A percentile compares a stretch with the other conserved stretches of the same genome.
These are phyloP conservation scores for Tolypocladium cylindrosporum DNA, from an alignment of 2,329 filamentous ascomycete genomes.

Conservation along the genomic window DNA sequence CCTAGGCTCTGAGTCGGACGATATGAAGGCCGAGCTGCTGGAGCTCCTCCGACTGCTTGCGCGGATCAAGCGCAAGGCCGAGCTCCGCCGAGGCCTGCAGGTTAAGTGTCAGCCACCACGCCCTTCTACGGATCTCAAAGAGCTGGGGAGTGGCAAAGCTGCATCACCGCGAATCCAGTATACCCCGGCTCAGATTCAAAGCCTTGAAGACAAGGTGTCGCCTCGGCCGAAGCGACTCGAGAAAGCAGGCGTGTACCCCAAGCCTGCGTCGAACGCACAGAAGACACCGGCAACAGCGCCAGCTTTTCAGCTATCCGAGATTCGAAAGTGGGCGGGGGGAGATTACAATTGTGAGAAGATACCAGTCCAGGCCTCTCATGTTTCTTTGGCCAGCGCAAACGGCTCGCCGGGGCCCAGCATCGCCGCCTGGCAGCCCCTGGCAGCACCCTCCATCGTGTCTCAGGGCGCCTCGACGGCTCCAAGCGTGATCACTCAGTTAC, in stretches of 20 bases:
- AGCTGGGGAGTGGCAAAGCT: neutral
- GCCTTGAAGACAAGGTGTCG: neutral
- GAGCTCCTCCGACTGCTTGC: slow-evolving; percentile 11
- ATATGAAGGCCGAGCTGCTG: slow-evolving; percentile 11
- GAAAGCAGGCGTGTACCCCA: neutral
- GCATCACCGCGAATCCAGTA: neutral
- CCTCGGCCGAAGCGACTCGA: neutral
- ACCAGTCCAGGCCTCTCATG: neutral
- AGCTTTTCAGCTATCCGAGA: neutral
- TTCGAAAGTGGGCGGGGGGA: neutral
- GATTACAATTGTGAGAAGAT: neutral
- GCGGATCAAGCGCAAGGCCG: slow-evolving; percentile 11
- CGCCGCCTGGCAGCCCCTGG: neutral
- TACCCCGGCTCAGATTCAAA: neutral
- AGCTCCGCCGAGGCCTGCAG: neutral
- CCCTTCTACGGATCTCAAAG: slow-evolving; percentile 4
- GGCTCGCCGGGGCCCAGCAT: neutral
- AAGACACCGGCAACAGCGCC: neutral
- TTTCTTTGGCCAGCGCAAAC: neutral
- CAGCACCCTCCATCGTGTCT: neutral
- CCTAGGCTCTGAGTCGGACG: slow-evolving; percentile 11
- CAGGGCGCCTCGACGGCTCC: too few species aligned
- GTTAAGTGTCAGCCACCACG: neutral
- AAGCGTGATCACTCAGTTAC: too few species aligned
- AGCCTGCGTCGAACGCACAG: neutral